These are phyloP conservation scores for Boeremia exigua DNA, from an alignment of 2,329 filamentous ascomycete genomes.

Conservation along the genomic window DNA sequence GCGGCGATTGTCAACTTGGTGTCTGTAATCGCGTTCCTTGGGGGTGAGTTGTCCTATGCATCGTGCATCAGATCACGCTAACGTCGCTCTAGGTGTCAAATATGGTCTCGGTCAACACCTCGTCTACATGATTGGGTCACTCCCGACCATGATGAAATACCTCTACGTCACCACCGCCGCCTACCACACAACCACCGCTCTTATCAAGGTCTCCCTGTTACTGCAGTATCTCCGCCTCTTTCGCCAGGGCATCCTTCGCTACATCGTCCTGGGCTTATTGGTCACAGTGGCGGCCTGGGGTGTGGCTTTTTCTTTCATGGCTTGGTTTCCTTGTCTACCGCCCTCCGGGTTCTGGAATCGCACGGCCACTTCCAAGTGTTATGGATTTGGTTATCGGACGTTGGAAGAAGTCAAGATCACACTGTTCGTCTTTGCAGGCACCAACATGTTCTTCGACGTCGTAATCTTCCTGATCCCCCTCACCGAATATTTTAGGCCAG, in stretches of 20 bases:
- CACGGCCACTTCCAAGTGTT: slow-evolving; percentile 22
- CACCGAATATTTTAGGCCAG: slow-evolving; percentile 24
- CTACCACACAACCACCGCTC: slow-evolving; percentile 36
- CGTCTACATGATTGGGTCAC: slow-evolving; percentile 17
- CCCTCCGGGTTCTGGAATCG: slow-evolving; percentile 31
- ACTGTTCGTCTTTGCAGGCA: slow-evolving; percentile 26
- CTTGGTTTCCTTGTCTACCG: slow-evolving; percentile 41
- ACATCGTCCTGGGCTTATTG: slow-evolving; percentile 22
- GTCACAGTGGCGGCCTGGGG: slow-evolving; percentile 34
- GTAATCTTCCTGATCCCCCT: slow-evolving; percentile 33
- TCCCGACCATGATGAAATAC: slow-evolving; percentile 27
- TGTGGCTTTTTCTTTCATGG: slow-evolving; percentile 34
- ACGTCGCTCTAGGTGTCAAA: slow-evolving; percentile 25
- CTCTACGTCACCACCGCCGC: slow-evolving; percentile 35
- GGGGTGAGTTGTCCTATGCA: slow-evolving; percentile 15
- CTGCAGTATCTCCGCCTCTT: slow-evolving; percentile 45
- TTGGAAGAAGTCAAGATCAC: slow-evolving; percentile 11
- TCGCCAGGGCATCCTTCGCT: slow-evolving; percentile 25
- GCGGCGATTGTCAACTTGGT: slow-evolving; percentile 33
- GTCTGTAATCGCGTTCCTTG: slow-evolving; percentile 27
- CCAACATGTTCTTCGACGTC: slow-evolving; percentile 37
- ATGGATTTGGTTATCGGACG: slow-evolving; percentile 22
- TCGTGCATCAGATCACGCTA: neutral
- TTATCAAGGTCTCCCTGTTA: slow-evolving; percentile 45
- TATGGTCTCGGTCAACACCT: slow-evolving; percentile 43